Evolutionary conservation across 2,329 filamentous ascomycete genomes (phyloP).

Genomic region (Alternaria brassicae): DNA sequence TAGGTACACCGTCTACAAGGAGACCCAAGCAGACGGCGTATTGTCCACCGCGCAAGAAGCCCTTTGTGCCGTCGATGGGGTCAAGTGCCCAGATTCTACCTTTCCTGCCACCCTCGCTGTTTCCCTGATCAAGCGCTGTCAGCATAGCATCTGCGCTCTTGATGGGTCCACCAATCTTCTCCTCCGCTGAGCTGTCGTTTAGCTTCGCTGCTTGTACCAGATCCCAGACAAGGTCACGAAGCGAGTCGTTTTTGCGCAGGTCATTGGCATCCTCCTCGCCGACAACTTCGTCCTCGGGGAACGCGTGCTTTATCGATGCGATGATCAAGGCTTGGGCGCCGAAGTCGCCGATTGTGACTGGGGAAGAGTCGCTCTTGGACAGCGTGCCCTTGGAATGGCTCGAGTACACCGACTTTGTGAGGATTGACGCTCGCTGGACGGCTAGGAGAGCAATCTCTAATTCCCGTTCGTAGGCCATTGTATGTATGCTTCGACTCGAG

Average conservation of each 20-base stretch:
- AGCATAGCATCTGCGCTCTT: constrained; percentile 69
- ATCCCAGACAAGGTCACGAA: constrained; percentile 82
- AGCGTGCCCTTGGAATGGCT: constrained; percentile 94
- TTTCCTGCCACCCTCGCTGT: constrained; percentile 72
- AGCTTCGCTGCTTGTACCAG: constrained; percentile 77
- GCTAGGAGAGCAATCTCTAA: constrained; percentile 84
- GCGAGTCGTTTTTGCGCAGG: constrained; percentile 72
- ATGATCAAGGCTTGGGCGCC: constrained; percentile 98
- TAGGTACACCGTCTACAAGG: constrained; percentile 91
- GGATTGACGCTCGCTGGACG: constrained; percentile 79
- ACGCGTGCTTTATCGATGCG: constrained; percentile 83
- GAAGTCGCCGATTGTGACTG: constrained; percentile 97
- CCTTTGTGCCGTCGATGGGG: constrained; percentile 97
- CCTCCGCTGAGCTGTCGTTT: constrained; percentile 69
- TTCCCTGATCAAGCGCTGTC: constrained; percentile 64
- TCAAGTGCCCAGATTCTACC: constrained; percentile 96
- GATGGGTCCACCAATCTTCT: constrained; percentile 73
- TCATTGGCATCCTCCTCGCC: constrained; percentile 91
- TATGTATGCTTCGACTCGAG: constrained; percentile 30
- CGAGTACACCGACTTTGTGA: constrained; percentile 80
- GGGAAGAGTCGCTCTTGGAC: constrained; percentile 93
- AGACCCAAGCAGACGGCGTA: constrained; percentile 94
- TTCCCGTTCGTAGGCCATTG: constrained; percentile 72
- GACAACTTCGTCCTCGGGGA: constrained; percentile 89
- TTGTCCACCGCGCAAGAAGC: constrained; percentile 93